A percentile compares a stretch with the other conserved stretches of the same genome.
Conservation (phyloP, 2,329 filamentous ascomycete species). For the Aulographum hederae region DNA sequence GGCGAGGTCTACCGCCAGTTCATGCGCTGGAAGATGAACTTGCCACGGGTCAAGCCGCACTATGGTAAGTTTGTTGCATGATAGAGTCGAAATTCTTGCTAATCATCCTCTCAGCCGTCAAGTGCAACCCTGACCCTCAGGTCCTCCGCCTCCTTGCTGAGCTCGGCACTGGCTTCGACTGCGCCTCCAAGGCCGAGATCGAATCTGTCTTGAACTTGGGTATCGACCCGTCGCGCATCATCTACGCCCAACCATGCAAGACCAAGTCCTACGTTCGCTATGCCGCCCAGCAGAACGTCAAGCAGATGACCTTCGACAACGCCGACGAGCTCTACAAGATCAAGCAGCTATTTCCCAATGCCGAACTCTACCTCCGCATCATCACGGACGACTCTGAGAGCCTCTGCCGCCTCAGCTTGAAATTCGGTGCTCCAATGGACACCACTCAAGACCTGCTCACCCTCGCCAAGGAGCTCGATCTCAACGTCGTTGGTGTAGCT, state of each 20-base stretch:
- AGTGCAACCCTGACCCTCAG: constrained; percentile 91
- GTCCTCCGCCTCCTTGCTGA: constrained; percentile 74
- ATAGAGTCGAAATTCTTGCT: constrained; percentile 7
- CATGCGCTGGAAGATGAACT: constrained; percentile 89
- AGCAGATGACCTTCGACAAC: constrained; percentile 99
- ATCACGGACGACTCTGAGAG: constrained; percentile 90
- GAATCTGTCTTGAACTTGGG: constrained; percentile 75
- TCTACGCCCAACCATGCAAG: constrained; percentile 99
- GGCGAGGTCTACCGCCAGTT: constrained; percentile 98
- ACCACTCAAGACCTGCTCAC: constrained; percentile 58
- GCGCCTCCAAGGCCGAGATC: constrained; percentile 93
- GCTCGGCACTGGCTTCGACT: constrained; percentile 91
- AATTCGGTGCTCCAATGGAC: constrained; percentile 87
- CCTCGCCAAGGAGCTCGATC: constrained; percentile 61
- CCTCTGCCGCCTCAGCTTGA: constrained; percentile 86
- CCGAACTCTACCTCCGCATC: constrained; percentile 87
- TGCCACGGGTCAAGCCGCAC: constrained; percentile 85
- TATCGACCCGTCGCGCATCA: constrained; percentile 76
- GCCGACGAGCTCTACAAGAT: constrained; percentile 96
- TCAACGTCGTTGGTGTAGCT: constrained; percentile 89
- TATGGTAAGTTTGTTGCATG: constrained; percentile 47
- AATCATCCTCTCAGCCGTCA: constrained; percentile 51
- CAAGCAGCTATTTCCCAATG: constrained; percentile 73
- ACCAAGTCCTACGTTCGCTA: constrained; percentile 95
- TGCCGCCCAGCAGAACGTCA: constrained; percentile 67